A percentile compares a stretch with the other conserved stretches of the same genome.
phyloP scores from a whole-genome alignment of 208 protist species.

The Leishmania tropica region DNA sequence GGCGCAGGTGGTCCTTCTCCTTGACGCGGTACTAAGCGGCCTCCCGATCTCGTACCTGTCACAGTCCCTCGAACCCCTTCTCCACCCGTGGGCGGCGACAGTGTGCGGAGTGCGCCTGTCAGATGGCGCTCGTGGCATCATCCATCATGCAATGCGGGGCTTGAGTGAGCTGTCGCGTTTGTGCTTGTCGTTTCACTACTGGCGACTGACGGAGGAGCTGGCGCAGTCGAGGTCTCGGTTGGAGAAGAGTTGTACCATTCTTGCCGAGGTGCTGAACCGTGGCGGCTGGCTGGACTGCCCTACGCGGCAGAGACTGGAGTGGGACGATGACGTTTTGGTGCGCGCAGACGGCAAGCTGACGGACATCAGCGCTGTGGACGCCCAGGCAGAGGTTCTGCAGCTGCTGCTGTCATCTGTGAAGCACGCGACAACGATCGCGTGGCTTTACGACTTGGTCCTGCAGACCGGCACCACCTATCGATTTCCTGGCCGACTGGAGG shows the following conservation, averaged over 20 bases:
- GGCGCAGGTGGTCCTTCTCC: constrained; percentile 32
- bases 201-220: constrained; percentile 44
- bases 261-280: constrained; percentile 37
- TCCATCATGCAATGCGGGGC: constrained; percentile 32
- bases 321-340: constrained; percentile 21
- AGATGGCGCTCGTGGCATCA: constrained; percentile 36
- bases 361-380: constrained; percentile 38
- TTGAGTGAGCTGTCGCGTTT: constrained; percentile 35
- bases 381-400: constrained; percentile 56
- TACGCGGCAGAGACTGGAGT: constrained; percentile 11
- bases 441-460: constrained; percentile 59
- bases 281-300: constrained; percentile 60
- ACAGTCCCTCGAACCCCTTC: constrained; percentile 27
- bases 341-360: constrained; percentile 14
- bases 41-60: constrained; percentile 28
- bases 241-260: constrained; percentile 17
- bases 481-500: constrained; percentile 36
- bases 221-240: constrained; percentile 21
- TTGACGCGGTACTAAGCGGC: constrained; percentile 38
- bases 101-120: constrained; percentile 28
- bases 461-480: constrained; percentile 17
- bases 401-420: constrained; percentile 42
- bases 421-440: constrained; percentile 47
- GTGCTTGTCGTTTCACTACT: constrained; percentile 44
- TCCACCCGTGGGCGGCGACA: constrained; percentile 27